Conservation (phyloP, 1,284 basidiomycete species). For the Leccinum pallidistipes region DNA sequence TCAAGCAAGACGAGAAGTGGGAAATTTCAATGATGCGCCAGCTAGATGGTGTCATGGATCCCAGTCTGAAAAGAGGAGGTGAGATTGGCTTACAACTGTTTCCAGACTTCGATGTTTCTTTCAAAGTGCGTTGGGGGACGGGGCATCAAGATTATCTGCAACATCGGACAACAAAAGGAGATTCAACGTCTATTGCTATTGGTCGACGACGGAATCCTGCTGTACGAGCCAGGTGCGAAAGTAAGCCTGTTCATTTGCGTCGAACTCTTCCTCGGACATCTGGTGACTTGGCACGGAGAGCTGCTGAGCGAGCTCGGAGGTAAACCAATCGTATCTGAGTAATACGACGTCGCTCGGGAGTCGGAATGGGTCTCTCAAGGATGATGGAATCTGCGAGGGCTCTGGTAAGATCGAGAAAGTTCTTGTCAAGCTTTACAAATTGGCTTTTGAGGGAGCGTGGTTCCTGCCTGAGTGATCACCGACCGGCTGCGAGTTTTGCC, state of each 20-base stretch:
- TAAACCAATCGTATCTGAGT: conserved; percentile 32
- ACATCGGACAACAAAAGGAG: conserved; percentile 1
- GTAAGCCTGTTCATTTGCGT: conserved; percentile 78
- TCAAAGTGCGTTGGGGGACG: conserved; percentile 79
- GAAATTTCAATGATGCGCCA: conserved; percentile 84
- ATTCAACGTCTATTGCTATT: conserved; percentile 45
- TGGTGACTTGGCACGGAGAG: conserved; percentile 54
- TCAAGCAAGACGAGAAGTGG: conserved; percentile 83
- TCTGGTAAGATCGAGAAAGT: conserved; percentile 66
- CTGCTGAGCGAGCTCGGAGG: conserved; percentile 38
- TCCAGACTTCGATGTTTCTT: conserved; percentile 89
- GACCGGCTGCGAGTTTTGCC: conserved; percentile 1
- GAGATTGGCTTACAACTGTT: conserved; percentile 70
- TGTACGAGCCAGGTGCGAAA: conserved; percentile 75
- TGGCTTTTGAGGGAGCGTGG: conserved; percentile 64
- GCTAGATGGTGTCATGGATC: conserved; percentile 39
- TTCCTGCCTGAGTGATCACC: conserved; percentile 8
- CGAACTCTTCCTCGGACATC: conserved; percentile 85
- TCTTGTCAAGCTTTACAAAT: conserved; percentile 64
- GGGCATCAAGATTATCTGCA: conserved; percentile 41
- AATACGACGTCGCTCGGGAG: conserved; percentile 46
- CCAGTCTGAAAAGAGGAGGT: conserved; percentile 8
- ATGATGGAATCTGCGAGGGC: conserved; percentile 53
- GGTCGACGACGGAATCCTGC: conserved; percentile 55
- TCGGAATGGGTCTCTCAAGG: conserved; percentile 53